These are phyloP conservation scores for Fusarium sp. DNA, from an alignment of 2,329 filamentous ascomycete genomes.

Conservation along the genomic window DNA sequence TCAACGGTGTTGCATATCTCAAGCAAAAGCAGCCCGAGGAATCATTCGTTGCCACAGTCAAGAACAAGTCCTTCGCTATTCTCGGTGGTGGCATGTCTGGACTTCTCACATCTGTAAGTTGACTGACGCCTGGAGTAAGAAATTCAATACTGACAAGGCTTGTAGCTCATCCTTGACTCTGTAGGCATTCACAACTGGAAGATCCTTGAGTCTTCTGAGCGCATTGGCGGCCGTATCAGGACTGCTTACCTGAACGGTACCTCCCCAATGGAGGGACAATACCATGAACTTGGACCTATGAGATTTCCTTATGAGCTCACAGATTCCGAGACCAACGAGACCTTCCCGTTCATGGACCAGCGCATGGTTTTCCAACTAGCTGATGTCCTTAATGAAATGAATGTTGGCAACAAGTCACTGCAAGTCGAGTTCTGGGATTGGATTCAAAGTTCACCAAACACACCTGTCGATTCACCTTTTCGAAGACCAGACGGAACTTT, in stretches of 20 bases:
- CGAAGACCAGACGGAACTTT: constrained; percentile 49
- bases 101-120: constrained; percentile 6
- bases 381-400: constrained; percentile 69
- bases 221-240: constrained; percentile 58
- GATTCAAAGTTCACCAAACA: constrained; percentile 59
- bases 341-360: constrained; percentile 71
- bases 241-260: constrained; percentile 58
- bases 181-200: constrained; percentile 60
- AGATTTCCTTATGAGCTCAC: constrained; percentile 68
- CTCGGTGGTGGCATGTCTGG: constrained; percentile 47
- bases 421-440: constrained; percentile 72
- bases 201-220: constrained; percentile 57
- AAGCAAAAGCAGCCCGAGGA: constrained; percentile 45
- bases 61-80: constrained; percentile 33
- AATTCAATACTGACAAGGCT: accelerated
- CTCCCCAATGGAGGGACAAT: constrained; percentile 36
- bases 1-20: constrained; percentile 45
- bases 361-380: constrained; percentile 74
- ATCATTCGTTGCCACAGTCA: constrained; percentile 37
- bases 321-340: constrained; percentile 65
- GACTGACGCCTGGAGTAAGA: accelerated
- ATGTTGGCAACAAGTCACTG: constrained; percentile 61
- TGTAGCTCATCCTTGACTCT: constrained; percentile 55
- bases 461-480: not conserved
- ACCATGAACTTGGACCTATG: constrained; percentile 72